Evolutionary conservation across 176 grass and related monocot species (phyloP).

Genomic region (Aegilops umbellulata): DNA sequence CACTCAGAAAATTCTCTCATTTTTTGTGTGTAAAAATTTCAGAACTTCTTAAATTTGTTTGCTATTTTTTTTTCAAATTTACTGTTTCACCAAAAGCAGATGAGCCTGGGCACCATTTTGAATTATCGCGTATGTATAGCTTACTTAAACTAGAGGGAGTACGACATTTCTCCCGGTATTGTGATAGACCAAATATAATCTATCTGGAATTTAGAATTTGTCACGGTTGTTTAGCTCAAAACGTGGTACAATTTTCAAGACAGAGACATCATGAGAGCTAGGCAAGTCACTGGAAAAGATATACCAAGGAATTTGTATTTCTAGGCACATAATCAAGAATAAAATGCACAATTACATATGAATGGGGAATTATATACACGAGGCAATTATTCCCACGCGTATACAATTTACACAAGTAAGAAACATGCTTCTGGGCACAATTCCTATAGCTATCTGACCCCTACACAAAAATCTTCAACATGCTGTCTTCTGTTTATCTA

Average conservation of each 20-base stretch:
- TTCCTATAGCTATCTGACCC: neutral
- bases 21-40: no score
- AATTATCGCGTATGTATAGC: no score
- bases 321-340: neutral
- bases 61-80: no score
- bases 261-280: neutral
- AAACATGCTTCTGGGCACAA: conserved; percentile 21
- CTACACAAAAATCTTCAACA: conserved; percentile 4
- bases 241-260: neutral
- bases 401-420: conserved; percentile 8
- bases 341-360: neutral
- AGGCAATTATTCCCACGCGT: conserved; percentile 15
- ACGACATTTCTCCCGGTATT: neutral
- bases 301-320: neutral
- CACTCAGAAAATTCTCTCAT: no score
- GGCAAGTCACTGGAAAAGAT: neutral
- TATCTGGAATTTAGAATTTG: neutral
- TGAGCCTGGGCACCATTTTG: no score
- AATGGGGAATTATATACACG: conserved; percentile 17
- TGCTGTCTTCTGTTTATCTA: neutral
- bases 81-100: no score
- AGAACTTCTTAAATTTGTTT: no score
- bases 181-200: neutral
- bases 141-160: no score
- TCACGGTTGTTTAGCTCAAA: neutral